These are phyloP conservation scores for Xerophyta viscosa DNA, from an alignment of 106 monocot genomes.

Conservation along the genomic window DNA sequence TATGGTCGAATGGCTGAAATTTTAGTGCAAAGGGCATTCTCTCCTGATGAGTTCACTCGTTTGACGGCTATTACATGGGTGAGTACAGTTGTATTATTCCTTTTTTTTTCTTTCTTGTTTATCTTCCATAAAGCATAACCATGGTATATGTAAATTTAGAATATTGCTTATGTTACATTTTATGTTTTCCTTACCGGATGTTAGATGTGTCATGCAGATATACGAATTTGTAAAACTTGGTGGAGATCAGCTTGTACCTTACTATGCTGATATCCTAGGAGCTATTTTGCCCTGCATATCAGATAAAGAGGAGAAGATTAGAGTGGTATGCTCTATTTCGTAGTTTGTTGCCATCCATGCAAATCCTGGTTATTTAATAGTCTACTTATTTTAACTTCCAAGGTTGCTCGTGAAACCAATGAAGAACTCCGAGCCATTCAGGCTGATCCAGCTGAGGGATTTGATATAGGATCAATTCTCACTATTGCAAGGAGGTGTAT, in stretches of 20 bases:
- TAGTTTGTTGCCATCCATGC: neutral
- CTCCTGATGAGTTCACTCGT: slow-evolving; percentile 88
- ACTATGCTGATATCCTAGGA: slow-evolving; percentile 91
- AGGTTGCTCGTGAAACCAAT: slow-evolving; percentile 98
- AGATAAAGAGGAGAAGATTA: slow-evolving; percentile 85
- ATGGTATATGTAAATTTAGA: no score
- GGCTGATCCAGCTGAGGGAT: slow-evolving; percentile 76
- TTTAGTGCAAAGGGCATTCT: slow-evolving; percentile 78
- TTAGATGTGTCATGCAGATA: slow-evolving; percentile 45
- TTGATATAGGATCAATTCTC: slow-evolving; percentile 76
- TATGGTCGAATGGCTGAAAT: slow-evolving; percentile 99
- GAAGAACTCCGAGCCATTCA: slow-evolving; percentile 77
- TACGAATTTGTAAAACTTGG: slow-evolving; percentile 97
- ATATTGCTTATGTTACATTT: neutral
- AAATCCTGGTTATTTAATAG: neutral
- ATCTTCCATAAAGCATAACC: no score
- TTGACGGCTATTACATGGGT: slow-evolving; percentile 96
- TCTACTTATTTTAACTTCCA: neutral
- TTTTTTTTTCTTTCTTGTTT: no score
- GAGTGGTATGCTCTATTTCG: slow-evolving; percentile 28
- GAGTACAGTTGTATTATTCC: slow-evolving; percentile 20
- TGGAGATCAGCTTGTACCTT: slow-evolving; percentile 84
- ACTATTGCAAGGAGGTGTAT: slow-evolving; percentile 77
- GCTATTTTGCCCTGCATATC: slow-evolving; percentile 92
- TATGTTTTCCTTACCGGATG: neutral